Evolutionary conservation across 2,329 filamentous ascomycete genomes (phyloP), one percentile per base, ranked within the genome.

Genomic region (Amphichorda felina): DNA sequence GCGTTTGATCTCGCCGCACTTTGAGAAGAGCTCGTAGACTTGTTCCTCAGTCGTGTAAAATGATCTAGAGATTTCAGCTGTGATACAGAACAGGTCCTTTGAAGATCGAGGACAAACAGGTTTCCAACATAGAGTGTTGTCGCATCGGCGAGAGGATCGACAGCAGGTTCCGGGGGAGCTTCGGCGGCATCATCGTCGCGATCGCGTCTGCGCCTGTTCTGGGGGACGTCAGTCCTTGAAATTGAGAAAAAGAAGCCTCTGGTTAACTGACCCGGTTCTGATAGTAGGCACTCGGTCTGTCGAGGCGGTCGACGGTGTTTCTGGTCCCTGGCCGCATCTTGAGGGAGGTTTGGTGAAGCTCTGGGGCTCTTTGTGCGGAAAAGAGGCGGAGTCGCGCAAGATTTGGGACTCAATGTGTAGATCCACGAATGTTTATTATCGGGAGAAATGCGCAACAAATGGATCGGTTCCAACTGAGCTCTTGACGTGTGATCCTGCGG

Each of bases 21-120:
- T 94, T 40, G 82, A 79, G 59, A 95, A 95, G 33, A 95, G 76
- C 61, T 96, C 89, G 60, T 96, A 89, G 40, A 98, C 94, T 57
- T 98, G 91, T 63, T 98, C 91, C 58, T 98, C 91, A 38, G 91
- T 98, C 17, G 91, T 98, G 70, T 94, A 95, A 65, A 95, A 95
- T 28, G 88, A 94, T 37, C 83, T 87, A 46, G 29, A n/a, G 17
- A 5, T 30, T 5, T 30, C 11, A 6, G 14, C 21, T 24, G 21
- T 24, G 21, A 6, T 24, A 24, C 6, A 16, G n/a, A n/a, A 28
- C 11, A 28, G 26, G 15, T 28, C 5, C 26, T 19, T 17, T 8
- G 13, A 27, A 22, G 17, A 11, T 16, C 18, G 16, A 30, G 28
- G 13, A 45, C 53, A 38, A 67, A 93, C 74, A 98, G 69, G 58